A percentile compares a stretch with the other conserved stretches of the same genome.
phyloP scores from a whole-genome alignment of 305 asterid species.

The Fraxinus xanthoxyloides region DNA sequence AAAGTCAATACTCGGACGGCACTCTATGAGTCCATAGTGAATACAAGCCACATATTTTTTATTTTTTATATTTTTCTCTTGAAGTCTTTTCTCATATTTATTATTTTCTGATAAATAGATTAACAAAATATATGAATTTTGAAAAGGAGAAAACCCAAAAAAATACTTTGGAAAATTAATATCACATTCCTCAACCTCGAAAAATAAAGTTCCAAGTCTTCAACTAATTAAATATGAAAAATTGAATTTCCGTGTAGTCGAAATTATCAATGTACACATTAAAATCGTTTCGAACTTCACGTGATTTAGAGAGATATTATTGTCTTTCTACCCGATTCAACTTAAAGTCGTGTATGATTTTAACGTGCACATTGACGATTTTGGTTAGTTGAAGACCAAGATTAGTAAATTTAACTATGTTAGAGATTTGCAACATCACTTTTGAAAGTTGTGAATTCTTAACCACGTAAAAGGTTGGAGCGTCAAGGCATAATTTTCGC shows the following conservation, averaged over 20 bases:
- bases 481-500: neutral
- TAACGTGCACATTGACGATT: neutral
- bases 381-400: neutral
- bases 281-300: neutral
- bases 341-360: neutral
- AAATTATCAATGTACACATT: neutral
- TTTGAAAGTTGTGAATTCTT: too few species aligned
- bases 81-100: neutral
- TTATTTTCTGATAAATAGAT: neutral
- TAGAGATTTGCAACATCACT: neutral
- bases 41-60: neutral
- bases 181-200: neutral
- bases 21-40: neutral
- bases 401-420: neutral
- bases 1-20: neutral
- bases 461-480: neutral
- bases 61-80: neutral
- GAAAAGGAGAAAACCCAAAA: neutral
- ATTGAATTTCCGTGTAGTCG: neutral
- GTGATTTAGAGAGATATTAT: neutral
- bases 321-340: too few species aligned
- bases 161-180: neutral
- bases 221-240: neutral
- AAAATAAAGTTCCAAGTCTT: neutral
- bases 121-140: neutral